Percentiles rank a stretch among this genome's conserved stretches.
These are phyloP conservation scores for Ichthyophthirius multifiliis DNA, from an alignment of 169 alveolate species.

Conservation along the genomic window DNA sequence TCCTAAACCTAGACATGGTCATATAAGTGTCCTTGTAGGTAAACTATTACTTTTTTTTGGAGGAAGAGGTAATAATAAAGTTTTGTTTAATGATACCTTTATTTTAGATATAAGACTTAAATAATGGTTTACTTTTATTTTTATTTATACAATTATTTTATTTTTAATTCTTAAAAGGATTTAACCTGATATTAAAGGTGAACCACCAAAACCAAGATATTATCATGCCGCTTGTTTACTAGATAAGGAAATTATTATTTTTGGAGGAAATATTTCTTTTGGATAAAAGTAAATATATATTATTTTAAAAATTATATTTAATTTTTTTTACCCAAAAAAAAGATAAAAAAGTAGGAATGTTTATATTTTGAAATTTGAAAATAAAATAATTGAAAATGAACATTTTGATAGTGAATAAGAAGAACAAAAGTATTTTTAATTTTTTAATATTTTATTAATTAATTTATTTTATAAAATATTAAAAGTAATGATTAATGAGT, in stretches of 20 bases:
- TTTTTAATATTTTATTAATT: too few relatives aligned
- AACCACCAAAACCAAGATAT: constrained; percentile 35
- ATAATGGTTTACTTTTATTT: constrained; percentile 9
- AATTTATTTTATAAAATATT: too few relatives aligned
- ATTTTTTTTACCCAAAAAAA: not conserved
- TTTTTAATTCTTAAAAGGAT: not conserved
- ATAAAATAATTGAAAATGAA: too few relatives aligned
- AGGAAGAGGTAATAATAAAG: constrained; percentile 32
- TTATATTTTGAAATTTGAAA: not conserved
- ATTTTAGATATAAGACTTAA: constrained; percentile 12
- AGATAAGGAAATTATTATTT: not conserved
- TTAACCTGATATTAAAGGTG: constrained; percentile 32
- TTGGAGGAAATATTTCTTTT: constrained; percentile 1
- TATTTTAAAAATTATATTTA: not conserved
- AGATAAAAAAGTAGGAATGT: not conserved
- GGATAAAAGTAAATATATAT: not conserved
- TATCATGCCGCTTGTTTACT: constrained; percentile 26
- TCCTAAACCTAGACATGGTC: constrained; percentile 42
- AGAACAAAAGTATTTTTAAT: too few relatives aligned
- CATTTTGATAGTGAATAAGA: too few relatives aligned
- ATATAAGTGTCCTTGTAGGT: constrained; percentile 1
- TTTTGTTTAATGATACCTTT: constrained; percentile 17
- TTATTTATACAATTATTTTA: not conserved
- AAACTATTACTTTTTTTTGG: constrained; percentile 22
- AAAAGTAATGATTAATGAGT: too few relatives aligned